These are phyloP conservation scores for Moricandia moricandioides DNA, from an alignment of 345 rosid species.

Conservation along the genomic window DNA sequence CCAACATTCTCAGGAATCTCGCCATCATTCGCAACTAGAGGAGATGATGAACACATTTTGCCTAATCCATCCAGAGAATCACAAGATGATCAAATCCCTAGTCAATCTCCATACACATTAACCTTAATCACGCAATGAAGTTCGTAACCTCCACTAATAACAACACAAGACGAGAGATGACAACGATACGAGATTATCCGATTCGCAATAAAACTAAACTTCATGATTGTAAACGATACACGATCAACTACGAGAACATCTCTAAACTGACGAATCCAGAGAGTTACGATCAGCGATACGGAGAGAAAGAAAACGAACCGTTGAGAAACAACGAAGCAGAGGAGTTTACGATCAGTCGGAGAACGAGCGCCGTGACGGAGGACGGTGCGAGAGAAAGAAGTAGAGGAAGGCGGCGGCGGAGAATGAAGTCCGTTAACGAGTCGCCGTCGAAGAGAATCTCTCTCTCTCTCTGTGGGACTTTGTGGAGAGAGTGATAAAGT, in stretches of 20 bases:
- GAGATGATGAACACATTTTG: neutral
- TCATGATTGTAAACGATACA: neutral
- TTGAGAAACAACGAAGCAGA: neutral
- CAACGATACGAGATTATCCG: neutral
- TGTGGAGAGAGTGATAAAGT: neutral
- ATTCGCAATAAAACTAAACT: neutral
- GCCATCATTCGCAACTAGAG: neutral
- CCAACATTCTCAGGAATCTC: neutral
- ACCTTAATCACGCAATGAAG: too few relatives aligned
- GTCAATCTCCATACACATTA: neutral
- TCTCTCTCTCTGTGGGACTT: neutral
- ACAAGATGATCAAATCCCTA: neutral
- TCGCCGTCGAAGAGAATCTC: neutral
- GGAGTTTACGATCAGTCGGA: neutral
- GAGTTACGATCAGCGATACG: neutral
- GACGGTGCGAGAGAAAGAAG: neutral
- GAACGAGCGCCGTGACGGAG: neutral
- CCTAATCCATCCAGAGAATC: neutral
- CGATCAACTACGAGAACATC: neutral
- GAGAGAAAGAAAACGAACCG: neutral
- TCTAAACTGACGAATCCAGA: neutral
- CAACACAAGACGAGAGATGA: neutral
- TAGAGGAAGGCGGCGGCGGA: neutral
- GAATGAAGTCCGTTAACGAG: neutral
- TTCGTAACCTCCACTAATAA: neutral